Evolutionary conservation across 1,284 basidiomycete genomes (phyloP).

Genomic region (Ganoderma leucocontextum): DNA sequence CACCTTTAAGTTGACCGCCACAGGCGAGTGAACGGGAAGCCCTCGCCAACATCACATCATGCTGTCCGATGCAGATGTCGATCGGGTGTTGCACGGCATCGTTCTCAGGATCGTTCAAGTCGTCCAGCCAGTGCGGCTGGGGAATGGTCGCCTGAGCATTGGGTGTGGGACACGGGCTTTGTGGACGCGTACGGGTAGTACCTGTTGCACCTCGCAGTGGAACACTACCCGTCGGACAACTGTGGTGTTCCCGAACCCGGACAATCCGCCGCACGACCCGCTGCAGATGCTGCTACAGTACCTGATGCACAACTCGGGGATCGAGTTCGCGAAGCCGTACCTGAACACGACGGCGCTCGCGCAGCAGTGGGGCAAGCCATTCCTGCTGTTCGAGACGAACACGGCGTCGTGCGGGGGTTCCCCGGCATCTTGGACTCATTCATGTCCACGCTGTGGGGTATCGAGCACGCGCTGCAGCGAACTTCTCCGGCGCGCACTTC

Average conservation of each 20-base stretch:
- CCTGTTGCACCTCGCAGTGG: conserved; percentile 53
- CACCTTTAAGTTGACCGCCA: too few relatives aligned
- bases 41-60: too few relatives aligned
- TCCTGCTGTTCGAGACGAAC: conserved; percentile 82
- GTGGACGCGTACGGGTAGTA: conserved; percentile 49
- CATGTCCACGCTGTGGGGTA: conserved; percentile 55
- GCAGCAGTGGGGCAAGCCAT: conserved; percentile 49
- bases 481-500: conserved; percentile 65
- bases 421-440: conserved; percentile 73
- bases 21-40: too few relatives aligned
- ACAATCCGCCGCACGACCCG: conserved; percentile 45
- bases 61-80: too few relatives aligned
- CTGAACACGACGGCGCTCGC: conserved; percentile 57
- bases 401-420: conserved; percentile 85
- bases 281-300: conserved; percentile 62
- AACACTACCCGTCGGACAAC: conserved; percentile 62
- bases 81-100: too few relatives aligned
- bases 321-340: conserved; percentile 58
- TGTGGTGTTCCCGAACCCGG: conserved; percentile 43
- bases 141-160: conserved; percentile 43
- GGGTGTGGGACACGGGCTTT: conserved; percentile 58
- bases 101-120: too few relatives aligned
- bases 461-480: conserved; percentile 49
- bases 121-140: too few relatives aligned
- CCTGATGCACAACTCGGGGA: conserved; percentile 62